Evolutionary conservation across 495 filamentous ascomycete species (phyloP), one percentile per base, ranked within the genome.

Genomic region (Aspergillus nidulans): DNA sequence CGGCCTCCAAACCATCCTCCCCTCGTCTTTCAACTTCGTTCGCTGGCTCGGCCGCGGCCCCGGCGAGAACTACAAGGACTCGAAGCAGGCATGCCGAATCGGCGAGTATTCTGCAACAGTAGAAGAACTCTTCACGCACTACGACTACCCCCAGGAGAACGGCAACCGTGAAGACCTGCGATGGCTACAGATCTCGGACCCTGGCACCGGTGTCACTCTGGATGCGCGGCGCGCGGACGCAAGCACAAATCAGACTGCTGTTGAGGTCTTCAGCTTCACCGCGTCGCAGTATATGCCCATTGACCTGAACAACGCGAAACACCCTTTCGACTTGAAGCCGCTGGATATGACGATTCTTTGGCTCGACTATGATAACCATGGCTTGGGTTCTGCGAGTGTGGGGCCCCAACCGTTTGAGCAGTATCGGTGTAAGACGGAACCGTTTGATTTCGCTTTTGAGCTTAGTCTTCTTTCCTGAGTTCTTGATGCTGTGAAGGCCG

Each of bases 301-400:
- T 26, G 83, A 85, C 48, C 50, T 88, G 20, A 83, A 86, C 16
- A 69, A 72, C 47, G 71, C 71, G 10, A 70, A 63, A 55, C 84
- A 87, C 58, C 82, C 83, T 19, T 75, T 77, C 57, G 83, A 88
- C 63, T 56, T 88, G 56, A 68, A 61, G 25, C 75, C 69, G 57
- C 20, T 66, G 46, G 70, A 80, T 15, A 77, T 82, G 57, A 81
- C 81, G 19, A 73, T 85, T 42, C 46, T 88, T 49, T 74, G 81
- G 45, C 64, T 87, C 10, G 84, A 86, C 51, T 63, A 65, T 56
- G 83, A 82, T 0, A 86, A 90, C 70, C 81, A 87, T 70, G 84
- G 85, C 0, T 5, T 55, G 5, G 53, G 53, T 9, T 38, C 30
- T 4, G 47, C 47, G 47, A 49, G 10, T 25, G 47, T 49, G 16